Percentiles rank a stretch among this genome's conserved stretches.
Conservation (phyloP, 768 basidiomycete genomes). For the Neoboletus subvelutipes region DNA sequence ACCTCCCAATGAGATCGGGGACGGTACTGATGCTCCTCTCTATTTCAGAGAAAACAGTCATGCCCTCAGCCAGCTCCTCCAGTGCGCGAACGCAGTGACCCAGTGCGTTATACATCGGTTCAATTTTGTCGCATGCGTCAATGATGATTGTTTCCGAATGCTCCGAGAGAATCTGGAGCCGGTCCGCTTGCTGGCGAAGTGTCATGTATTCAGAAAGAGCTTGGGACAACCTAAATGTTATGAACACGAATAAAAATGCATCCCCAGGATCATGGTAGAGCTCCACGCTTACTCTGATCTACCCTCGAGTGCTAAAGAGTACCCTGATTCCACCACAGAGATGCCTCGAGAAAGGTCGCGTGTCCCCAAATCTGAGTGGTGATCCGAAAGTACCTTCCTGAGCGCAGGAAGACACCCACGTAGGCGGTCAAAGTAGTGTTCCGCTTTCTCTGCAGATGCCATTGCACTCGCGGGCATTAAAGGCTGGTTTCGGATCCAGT, state of each 20-base stretch:
- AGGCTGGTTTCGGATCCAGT: conserved; percentile 69
- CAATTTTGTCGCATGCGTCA: conserved; percentile 13
- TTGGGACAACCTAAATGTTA: conserved; percentile 16
- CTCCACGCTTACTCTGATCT: conserved; percentile 57
- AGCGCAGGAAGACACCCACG: conserved; percentile 64
- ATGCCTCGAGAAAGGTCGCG: conserved; percentile 82
- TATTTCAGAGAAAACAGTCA: conserved; percentile 35
- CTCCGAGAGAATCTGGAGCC: conserved; percentile 24
- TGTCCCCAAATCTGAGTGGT: conserved; percentile 83
- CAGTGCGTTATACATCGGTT: conserved; percentile 21
- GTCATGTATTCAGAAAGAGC: conserved; percentile 15
- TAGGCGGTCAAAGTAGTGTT: conserved; percentile 66
- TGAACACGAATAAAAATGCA: neutral
- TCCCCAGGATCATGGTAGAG: neutral
- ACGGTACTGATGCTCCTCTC: conserved; percentile 22
- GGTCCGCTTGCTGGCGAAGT: conserved; percentile 15
- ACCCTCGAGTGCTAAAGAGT: conserved; percentile 61
- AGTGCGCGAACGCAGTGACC: conserved; percentile 30
- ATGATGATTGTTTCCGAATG: conserved; percentile 21
- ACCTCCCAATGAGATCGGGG: conserved; percentile 28
- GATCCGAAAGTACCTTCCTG: conserved; percentile 57
- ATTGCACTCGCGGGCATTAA: conserved; percentile 29
- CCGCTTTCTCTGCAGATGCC: conserved; percentile 41
- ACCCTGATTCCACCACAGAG: conserved; percentile 75
- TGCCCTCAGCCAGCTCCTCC: conserved; percentile 38